These are phyloP conservation scores for Russula griseocarnosa DNA, from an alignment of 768 basidiomycete species.

Conservation along the genomic window DNA sequence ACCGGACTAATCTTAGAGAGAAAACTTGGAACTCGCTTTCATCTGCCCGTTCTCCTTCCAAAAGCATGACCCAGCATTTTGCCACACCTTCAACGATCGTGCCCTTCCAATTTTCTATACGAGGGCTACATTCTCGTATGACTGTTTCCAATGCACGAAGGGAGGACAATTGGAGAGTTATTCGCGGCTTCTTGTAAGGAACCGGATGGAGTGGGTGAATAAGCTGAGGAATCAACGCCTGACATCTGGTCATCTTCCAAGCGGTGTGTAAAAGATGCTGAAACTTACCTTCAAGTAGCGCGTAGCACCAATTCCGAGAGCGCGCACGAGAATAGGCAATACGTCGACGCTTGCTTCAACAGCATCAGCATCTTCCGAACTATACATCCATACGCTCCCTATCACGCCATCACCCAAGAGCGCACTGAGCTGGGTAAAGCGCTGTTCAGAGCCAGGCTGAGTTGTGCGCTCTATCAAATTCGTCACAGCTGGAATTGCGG, in stretches of 20 bases:
- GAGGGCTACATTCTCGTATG: constrained; percentile 50
- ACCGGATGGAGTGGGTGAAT: constrained; percentile 43
- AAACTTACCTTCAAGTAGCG: constrained; percentile 64
- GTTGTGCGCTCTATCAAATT: constrained; percentile 52
- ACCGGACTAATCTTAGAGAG: neutral
- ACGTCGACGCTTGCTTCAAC: constrained; percentile 62
- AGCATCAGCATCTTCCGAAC: constrained; percentile 52
- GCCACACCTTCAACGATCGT: constrained; percentile 58
- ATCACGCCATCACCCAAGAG: constrained; percentile 73
- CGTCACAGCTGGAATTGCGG: constrained; percentile 47
- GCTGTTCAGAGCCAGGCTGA: constrained; percentile 41
- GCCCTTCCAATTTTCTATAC: constrained; percentile 62
- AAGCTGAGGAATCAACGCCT: constrained; percentile 61
- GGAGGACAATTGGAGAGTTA: constrained; percentile 36
- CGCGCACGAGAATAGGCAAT: constrained; percentile 53
- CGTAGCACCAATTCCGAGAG: constrained; percentile 56
- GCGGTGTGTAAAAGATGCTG: too few relatives aligned
- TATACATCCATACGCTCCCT: constrained; percentile 68
- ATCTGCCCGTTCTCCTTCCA: constrained; percentile 23
- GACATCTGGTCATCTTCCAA: constrained; percentile 1
- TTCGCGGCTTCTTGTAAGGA: constrained; percentile 29
- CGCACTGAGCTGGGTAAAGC: constrained; percentile 62
- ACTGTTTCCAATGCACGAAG: constrained; percentile 44
- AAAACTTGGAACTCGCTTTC: constrained; percentile 23
- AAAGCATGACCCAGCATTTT: constrained; percentile 55